Evolutionary conservation across 139 green algal species (phyloP).

Genomic region (Chlamydomonas incerta): DNA sequence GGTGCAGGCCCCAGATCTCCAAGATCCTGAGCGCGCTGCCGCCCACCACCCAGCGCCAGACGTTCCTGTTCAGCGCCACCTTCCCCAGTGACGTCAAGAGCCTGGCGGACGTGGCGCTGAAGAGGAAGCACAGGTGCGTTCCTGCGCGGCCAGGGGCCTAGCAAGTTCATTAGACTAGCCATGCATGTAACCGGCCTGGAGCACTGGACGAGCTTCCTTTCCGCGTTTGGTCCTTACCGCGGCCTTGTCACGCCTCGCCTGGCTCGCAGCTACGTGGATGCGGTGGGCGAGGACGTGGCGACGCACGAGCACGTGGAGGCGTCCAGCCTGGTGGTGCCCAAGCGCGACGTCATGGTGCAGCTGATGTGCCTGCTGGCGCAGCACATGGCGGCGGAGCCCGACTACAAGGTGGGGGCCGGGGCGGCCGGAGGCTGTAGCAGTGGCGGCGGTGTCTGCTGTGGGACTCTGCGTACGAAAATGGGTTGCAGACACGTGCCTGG

Average conservation of each 20-base stretch:
- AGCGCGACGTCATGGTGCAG: conserved; percentile 19
- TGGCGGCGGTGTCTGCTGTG: too few relatives aligned
- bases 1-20: conserved; percentile 62
- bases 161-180: too few relatives aligned
- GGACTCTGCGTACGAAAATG: too few relatives aligned
- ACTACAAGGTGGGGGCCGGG: conserved; percentile 66
- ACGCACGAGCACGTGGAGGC: conserved; percentile 53
- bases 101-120: conserved; percentile 58
- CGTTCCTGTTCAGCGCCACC: conserved; percentile 92
- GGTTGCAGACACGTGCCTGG: too few relatives aligned
- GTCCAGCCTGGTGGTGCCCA: conserved; percentile 32
- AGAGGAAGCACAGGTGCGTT: conserved; percentile 19
- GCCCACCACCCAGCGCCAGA: conserved; percentile 76
- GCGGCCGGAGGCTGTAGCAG: too few relatives aligned
- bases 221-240: too few relatives aligned
- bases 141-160: too few relatives aligned
- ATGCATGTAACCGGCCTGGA: too few relatives aligned
- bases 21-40: conserved; percentile 77
- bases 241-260: too few relatives aligned
- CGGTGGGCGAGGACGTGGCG: conserved; percentile 51
- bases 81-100: conserved; percentile 78
- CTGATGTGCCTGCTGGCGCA: conserved; percentile 49
- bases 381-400: conserved; percentile 58
- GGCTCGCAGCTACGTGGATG: conserved; percentile 42
- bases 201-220: too few relatives aligned